Conservation (phyloP, 331 rosid species). For the Cydonia oblonga region DNA sequence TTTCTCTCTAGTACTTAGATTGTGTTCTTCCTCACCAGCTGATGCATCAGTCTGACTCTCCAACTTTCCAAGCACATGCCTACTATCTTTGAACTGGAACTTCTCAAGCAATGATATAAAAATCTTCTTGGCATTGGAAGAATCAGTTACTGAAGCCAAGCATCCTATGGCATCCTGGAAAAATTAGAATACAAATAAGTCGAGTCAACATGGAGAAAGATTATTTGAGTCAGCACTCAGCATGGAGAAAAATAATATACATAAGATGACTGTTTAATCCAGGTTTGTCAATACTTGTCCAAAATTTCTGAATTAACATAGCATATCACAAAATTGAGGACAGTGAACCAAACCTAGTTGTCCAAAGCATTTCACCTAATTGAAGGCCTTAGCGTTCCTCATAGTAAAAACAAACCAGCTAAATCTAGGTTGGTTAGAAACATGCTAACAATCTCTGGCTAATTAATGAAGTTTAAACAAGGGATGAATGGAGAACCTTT, state of each 20-base stretch:
- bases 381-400: not conserved
- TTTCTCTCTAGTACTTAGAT: constrained; percentile 28
- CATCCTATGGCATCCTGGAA: constrained; percentile 76
- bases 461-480: not conserved
- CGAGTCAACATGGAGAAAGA: not conserved
- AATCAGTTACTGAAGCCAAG: constrained; percentile 71
- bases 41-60: constrained; percentile 16
- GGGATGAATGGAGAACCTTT: constrained; percentile 43
- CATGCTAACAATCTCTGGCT: not conserved
- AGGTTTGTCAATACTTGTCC: not conserved
- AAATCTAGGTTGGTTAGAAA: not conserved
- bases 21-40: constrained; percentile 21
- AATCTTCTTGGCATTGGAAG: constrained; percentile 42
- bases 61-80: constrained; percentile 28
- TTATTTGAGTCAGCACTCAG: not conserved
- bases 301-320: not conserved
- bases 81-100: constrained; percentile 35
- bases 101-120: constrained; percentile 44
- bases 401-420: not conserved
- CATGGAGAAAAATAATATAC: not conserved
- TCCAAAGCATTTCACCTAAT: not conserved
- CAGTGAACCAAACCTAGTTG: not conserved
- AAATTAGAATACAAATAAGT: not conserved
- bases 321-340: not conserved
- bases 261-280: not conserved